Percentiles rank a stretch among this genome's conserved stretches.
Conservation (phyloP, 305 asterid genomes). For the Ajuga reptans region DNA sequence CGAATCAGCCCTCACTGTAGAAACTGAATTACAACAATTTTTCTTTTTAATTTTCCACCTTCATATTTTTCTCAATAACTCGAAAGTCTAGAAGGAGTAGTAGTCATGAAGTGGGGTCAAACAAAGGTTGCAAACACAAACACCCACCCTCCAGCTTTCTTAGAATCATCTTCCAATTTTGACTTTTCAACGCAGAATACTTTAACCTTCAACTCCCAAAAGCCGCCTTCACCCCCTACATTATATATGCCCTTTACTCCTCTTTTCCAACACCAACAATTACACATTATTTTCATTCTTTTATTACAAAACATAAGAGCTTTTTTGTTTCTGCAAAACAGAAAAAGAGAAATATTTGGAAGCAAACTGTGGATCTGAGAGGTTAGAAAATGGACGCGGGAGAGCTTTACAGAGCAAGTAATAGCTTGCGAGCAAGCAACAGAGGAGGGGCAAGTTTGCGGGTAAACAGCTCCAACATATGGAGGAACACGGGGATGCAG, state of each 20-base stretch:
- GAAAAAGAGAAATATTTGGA: too few species aligned
- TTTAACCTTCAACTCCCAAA: too few species aligned
- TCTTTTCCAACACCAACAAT: background rate
- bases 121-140: background rate
- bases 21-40: background rate
- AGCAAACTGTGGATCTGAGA: too few species aligned
- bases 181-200: background rate
- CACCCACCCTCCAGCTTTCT: background rate
- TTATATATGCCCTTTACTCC: background rate
- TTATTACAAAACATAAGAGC: too few species aligned
- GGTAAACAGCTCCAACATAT: conserved; percentile 30
- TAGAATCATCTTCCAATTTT: background rate
- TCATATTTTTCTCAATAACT: background rate
- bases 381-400: conserved; percentile 28
- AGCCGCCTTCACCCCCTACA: background rate
- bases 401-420: conserved; percentile 28
- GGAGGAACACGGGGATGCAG: conserved; percentile 40
- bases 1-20: background rate
- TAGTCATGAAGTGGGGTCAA: background rate
- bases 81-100: background rate
- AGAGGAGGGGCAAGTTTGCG: conserved; percentile 19
- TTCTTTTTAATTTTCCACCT: background rate
- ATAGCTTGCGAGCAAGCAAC: conserved; percentile 25
- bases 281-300: background rate
- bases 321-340: too few species aligned